Evolutionary conservation across 768 basidiomycete genomes (phyloP), one percentile per base, ranked within the genome.

Genomic region (Lanmaoa rubissima): DNA sequence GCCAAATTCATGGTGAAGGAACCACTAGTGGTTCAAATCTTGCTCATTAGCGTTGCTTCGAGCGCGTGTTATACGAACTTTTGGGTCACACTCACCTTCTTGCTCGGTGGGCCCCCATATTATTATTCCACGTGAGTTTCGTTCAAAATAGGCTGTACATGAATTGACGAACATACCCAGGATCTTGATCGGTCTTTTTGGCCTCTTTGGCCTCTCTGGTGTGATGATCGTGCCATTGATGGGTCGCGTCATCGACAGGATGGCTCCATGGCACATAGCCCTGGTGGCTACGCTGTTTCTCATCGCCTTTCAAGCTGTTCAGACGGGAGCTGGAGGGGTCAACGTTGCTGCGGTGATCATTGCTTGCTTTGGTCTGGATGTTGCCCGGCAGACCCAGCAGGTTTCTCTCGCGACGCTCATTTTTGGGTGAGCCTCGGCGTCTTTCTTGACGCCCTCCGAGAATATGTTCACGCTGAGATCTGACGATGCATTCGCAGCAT

Each of bases 31-130:
- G 80, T 91, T 6, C 92, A 94, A 66, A 77, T 78, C 8, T 73
- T 78, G 59, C 69, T 88, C 51, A 74, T 89, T 63, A 80, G 82
- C 60, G 63, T 89, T 28, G 73, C 77, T 26, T 78, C 76, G 5
- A 80, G 79, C 58, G 85, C 84, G 48, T 83, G 82, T 41, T 85
- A 77, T 16, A 78, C 75, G 17, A 82, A 75, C 59, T 85, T 82
- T 61, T 84, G 85, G 86, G 85, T 87, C 5, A 87, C 87, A 1
- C 70, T 89, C 53, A 92, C 90, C 0, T 94, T 92, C 75, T 74
- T 92, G 17, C 83, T 94, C 6, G 84, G 84, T 10, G 88, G 83
- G 4, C 73, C 83, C 5, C 86, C 87, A 2, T 94, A 91, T 66
- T 65, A 84, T 61, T 92, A 87, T 60, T 86, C 84, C 1, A 87